Evolutionary conservation across 768 basidiomycete genomes (phyloP).

Genomic region (Cytidiella melzeri): DNA sequence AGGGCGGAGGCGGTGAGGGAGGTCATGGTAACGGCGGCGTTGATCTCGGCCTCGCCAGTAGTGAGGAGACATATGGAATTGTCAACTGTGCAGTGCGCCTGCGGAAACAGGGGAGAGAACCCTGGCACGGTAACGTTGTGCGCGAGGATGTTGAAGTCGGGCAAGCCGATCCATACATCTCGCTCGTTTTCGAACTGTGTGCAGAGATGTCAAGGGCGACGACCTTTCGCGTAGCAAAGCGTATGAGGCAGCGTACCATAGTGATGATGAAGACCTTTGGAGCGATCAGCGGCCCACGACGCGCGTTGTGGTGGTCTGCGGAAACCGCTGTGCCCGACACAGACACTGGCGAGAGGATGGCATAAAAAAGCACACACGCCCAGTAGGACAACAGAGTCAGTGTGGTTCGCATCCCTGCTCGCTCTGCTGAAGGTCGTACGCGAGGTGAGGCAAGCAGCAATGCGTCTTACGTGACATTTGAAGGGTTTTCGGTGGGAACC

Average conservation of each 20-base stretch:
- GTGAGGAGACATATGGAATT: constrained; percentile 32
- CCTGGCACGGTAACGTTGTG: constrained; percentile 34
- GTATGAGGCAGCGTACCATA: constrained; percentile 1
- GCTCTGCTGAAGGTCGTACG: no score
- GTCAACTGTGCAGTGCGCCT: constrained; percentile 30
- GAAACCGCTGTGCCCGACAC: neutral
- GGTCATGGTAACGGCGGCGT: constrained; percentile 30
- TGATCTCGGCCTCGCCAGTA: constrained; percentile 37
- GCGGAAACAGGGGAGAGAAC: constrained; percentile 33
- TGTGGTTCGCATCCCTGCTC: neutral
- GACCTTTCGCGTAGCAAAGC: neutral
- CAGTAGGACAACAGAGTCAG: neutral
- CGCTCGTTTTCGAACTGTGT: constrained; percentile 13
- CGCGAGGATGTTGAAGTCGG: constrained; percentile 27
- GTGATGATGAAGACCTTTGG: constrained; percentile 8
- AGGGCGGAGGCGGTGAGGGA: constrained; percentile 27
- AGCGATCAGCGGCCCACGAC: neutral
- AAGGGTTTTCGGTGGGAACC: no score
- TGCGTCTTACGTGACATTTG: no score
- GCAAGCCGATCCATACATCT: constrained; percentile 18
- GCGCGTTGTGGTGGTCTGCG: neutral
- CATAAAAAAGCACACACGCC: neutral
- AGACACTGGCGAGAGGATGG: neutral
- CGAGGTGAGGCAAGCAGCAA: no score
- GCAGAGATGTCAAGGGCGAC: neutral